Base-by-base conservation (phyloP, 225 moss, liverwort and hornwort species). In the Marchantia polymorpha region DNA sequence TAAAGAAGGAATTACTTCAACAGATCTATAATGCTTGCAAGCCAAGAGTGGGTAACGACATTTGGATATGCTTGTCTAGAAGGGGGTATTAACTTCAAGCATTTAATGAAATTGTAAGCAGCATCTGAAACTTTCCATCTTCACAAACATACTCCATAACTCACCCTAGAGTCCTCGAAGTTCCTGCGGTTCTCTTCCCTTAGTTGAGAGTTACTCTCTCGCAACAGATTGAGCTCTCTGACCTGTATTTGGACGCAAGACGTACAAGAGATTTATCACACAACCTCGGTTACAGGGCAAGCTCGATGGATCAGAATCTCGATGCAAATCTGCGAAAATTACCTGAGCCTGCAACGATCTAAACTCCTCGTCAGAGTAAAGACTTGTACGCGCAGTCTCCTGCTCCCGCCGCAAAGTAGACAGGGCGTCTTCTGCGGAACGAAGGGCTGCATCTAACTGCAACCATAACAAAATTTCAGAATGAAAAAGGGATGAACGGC, bases 131-230 rank as follows among this genome's bases (percentile, higher is more conserved):
- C 20, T 17, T 52, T 51, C 12, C 26, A 53, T 7, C 23, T 52
- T 15, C 14, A 53, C 54, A 11, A 19, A 20, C 47, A 39, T 13
- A 19, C 47, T 7, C 14, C 47, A 50, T 27, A 55, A 63, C 85
- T 85, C 52, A 92, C 96, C 87, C 91, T 93, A 81, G 89, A 85
- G 80, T 99, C 97, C 85, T 99, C 94, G 64, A 94, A 99, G 66
- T 89, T 91, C 64, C 92, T 94, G 77, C 91, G 92, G 77, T 99
- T 99, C 69, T 99, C 97, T 81, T 93, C 94, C 79, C 97, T 90
- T 80, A 99, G 94, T 64, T 94, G 94, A 48, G 94, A 86, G 84
- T 93, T 97, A 49, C 89, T 94, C 77, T 94, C 96, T 77, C 96
- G 89, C 73, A 97, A 75, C 27, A 97, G 88, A 80, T 94, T 94